Conservation (phyloP, 2,329 filamentous ascomycete species). For the Aspergillus calidoustus region DNA sequence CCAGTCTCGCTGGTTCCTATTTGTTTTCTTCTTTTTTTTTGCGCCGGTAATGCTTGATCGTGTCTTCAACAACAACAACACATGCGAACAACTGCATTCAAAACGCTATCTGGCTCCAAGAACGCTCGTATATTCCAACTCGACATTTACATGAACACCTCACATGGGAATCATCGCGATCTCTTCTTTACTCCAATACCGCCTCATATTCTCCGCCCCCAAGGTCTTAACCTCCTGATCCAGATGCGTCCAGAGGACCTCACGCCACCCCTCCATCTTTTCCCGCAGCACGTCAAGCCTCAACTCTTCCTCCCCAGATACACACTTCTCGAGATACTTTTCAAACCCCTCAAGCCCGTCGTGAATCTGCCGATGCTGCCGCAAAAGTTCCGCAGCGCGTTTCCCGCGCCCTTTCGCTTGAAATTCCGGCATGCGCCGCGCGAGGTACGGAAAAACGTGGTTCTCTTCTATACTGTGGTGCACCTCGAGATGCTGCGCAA, state of each 20-base stretch:
- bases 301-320: background rate
- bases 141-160: background rate
- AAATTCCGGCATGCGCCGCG: slow-evolving; percentile 17
- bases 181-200: slow-evolving; percentile 78
- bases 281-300: slow-evolving; percentile 3
- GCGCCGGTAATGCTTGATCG: too few species aligned
- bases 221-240: slow-evolving; percentile 55
- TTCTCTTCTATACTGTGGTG: slow-evolving; percentile 17
- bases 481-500: slow-evolving; percentile 10
- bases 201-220: slow-evolving; percentile 84
- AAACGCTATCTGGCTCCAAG: too few species aligned
- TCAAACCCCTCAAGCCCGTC: slow-evolving; percentile 12
- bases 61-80: too few species aligned
- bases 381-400: slow-evolving; percentile 7
- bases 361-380: slow-evolving; percentile 15
- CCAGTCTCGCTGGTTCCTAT: too few species aligned
- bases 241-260: slow-evolving; percentile 14
- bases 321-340: slow-evolving; percentile 8
- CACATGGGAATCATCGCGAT: slow-evolving; percentile 72
- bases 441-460: slow-evolving; percentile 15
- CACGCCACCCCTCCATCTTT: slow-evolving; percentile 12
- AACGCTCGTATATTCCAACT: too few species aligned
- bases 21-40: too few species aligned
- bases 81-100: too few species aligned
- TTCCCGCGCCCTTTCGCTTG: slow-evolving; percentile 1